Conservation (phyloP, 768 basidiomycete species). For the Cyclocybe cylindracea region DNA sequence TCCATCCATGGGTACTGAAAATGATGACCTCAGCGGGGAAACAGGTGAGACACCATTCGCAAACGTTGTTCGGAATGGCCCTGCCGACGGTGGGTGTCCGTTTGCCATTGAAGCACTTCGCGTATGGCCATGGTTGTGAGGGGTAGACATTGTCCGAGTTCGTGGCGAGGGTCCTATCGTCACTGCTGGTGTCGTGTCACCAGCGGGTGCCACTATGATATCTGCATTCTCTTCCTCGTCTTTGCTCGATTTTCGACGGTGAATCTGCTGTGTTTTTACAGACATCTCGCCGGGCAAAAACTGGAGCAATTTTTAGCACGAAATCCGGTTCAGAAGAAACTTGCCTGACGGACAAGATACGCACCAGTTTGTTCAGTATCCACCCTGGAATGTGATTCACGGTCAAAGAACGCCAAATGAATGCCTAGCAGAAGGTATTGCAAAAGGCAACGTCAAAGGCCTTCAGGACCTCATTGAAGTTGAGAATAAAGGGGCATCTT, state of each 20-base stretch:
- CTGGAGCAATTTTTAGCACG: no score
- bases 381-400: no score
- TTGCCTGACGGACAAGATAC: no score
- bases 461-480: no score
- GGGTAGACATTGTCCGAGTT: slow-evolving; percentile 14
- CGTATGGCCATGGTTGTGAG: slow-evolving; percentile 9
- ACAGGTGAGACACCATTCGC: slow-evolving; percentile 23
- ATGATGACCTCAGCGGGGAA: slow-evolving; percentile 34
- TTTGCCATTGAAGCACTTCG: slow-evolving; percentile 10
- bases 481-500: no score
- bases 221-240: slow-evolving; percentile 34
- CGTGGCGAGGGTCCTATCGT: slow-evolving; percentile 14
- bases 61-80: slow-evolving; percentile 32
- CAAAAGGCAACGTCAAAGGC: no score
- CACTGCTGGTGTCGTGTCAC: slow-evolving; percentile 12
- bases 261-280: slow-evolving; percentile 26
- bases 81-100: slow-evolving; percentile 23
- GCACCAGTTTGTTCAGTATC: no score
- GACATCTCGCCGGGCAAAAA: slow-evolving; percentile 7
- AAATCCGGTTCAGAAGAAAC: no score
- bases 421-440: no score
- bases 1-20: slow-evolving; percentile 24
- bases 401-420: no score
- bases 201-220: slow-evolving; percentile 12
- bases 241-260: slow-evolving; percentile 47